phyloP scores from a whole-genome alignment of 805 yeast genomes.

The Danielozyma ontarioensis region DNA sequence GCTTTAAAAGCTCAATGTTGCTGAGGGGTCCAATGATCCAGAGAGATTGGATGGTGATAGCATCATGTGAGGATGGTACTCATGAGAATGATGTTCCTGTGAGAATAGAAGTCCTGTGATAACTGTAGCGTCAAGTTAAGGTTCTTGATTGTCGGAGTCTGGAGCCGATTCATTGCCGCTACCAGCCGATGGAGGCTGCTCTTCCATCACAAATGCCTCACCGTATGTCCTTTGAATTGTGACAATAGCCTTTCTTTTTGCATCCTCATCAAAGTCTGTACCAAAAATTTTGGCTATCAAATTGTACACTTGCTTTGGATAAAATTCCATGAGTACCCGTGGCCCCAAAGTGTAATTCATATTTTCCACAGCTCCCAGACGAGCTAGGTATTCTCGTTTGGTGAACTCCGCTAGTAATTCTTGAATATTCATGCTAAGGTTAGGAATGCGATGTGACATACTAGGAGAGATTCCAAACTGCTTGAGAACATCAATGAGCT shows the following conservation, averaged over 20 bases:
- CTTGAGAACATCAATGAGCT: constrained; percentile 15
- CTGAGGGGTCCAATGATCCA: too few relatives aligned
- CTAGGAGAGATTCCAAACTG: constrained; percentile 22
- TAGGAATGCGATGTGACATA: constrained; percentile 13
- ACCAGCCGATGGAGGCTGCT: too few relatives aligned
- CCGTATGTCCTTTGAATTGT: constrained; percentile 23
- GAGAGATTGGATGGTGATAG: too few relatives aligned
- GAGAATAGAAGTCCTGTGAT: too few relatives aligned
- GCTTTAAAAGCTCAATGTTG: too few relatives aligned
- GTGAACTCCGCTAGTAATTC: constrained; percentile 22
- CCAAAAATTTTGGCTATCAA: constrained; percentile 22
- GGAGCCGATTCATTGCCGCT: too few relatives aligned
- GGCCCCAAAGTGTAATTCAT: constrained; percentile 27
- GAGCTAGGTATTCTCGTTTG: constrained; percentile 24
- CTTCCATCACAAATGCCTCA: constrained; percentile 2
- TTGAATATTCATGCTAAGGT: constrained; percentile 13
- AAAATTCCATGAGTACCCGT: constrained; percentile 27
- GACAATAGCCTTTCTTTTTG: constrained; percentile 12
- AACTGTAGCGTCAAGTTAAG: too few relatives aligned
- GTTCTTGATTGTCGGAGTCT: too few relatives aligned
- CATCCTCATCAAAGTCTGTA: constrained; percentile 13
- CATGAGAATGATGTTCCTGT: too few relatives aligned
- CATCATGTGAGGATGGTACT: too few relatives aligned
- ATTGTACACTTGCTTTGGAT: constrained; percentile 22
- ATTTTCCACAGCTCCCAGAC: constrained; percentile 8